Evolutionary conservation across 1,284 basidiomycete genomes (phyloP).

Genomic region (Malassezia arunalokei): DNA sequence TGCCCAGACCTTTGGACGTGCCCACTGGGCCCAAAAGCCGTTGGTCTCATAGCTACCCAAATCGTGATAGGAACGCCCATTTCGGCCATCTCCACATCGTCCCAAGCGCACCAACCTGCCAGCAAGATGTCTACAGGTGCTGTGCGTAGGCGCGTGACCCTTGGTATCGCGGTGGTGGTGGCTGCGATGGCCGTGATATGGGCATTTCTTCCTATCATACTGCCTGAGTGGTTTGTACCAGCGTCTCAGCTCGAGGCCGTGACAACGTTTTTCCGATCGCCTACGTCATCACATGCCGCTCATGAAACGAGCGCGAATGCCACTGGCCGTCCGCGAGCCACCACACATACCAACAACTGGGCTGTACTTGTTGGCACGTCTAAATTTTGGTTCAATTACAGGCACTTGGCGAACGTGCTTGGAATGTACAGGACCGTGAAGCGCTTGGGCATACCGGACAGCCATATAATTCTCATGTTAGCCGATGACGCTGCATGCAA

Average conservation of each 20-base stretch:
- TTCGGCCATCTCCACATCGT: neutral
- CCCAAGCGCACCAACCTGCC: neutral
- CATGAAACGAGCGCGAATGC: neutral
- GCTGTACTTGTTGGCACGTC: slow-evolving; percentile 89
- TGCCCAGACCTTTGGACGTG: slow-evolving; percentile 55
- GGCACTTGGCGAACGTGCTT: slow-evolving; percentile 96
- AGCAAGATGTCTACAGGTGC: neutral
- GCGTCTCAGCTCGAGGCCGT: slow-evolving; percentile 16
- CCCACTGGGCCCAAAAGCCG: slow-evolving; percentile 1
- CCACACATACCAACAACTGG: slow-evolving; percentile 71
- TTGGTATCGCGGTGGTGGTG: slow-evolving; percentile 1
- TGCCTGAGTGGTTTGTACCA: slow-evolving; percentile 19
- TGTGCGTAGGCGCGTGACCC: neutral
- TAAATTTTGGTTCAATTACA: slow-evolving; percentile 96
- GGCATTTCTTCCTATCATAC: neutral
- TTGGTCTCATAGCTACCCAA: neutral
- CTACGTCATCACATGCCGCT: neutral
- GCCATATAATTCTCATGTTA: slow-evolving; percentile 96
- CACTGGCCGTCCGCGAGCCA: neutral
- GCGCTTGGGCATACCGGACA: slow-evolving; percentile 90
- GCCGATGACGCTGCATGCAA: slow-evolving; percentile 95
- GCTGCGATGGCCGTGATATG: neutral
- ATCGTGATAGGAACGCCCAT: neutral
- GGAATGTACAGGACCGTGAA: slow-evolving; percentile 99
- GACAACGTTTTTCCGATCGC: slow-evolving; percentile 17